Conservation (phyloP, 2,329 filamentous ascomycete genomes). For the Colletotrichum sp. region DNA sequence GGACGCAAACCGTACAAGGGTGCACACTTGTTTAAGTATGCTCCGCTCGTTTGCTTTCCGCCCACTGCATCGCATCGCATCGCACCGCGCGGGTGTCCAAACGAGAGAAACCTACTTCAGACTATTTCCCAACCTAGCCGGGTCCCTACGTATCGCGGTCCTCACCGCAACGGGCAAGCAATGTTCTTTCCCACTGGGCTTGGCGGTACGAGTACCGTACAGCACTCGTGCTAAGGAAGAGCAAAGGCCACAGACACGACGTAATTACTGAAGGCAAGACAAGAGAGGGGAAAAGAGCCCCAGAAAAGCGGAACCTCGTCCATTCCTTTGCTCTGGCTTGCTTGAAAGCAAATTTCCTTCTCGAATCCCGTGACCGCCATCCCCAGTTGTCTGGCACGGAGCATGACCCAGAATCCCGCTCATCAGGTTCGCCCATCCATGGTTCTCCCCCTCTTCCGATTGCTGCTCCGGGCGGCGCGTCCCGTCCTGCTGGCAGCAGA, state of each 20-base stretch:
- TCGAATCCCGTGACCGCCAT: slow-evolving; percentile 12
- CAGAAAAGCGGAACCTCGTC: slow-evolving; percentile 13
- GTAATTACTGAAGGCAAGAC: not conserved
- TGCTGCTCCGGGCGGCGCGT: slow-evolving; percentile 17
- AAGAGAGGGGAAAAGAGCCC: slow-evolving; percentile 5
- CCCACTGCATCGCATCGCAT: not conserved
- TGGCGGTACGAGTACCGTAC: not conserved
- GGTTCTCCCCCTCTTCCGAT: not conserved
- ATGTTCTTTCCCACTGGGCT: not conserved
- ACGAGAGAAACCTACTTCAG: not conserved
- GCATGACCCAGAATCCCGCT: not conserved
- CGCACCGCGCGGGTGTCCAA: not conserved
- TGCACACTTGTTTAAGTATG: not conserved
- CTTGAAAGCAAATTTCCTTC: slow-evolving; percentile 15
- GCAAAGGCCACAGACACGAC: not conserved
- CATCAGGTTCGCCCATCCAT: not conserved
- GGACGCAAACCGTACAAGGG: not conserved
- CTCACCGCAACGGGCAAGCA: not conserved
- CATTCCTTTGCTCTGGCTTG: slow-evolving; percentile 12
- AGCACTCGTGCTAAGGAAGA: not conserved
- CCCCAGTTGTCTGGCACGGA: slow-evolving; percentile 1
- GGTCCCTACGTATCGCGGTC: not conserved
- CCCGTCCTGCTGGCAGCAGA: slow-evolving; percentile 12
- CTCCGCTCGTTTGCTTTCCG: not conserved
- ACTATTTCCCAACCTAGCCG: not conserved